Percentiles rank a stretch among this genome's conserved stretches.
These are phyloP conservation scores for Penicillium alfredii DNA, from an alignment of 495 filamentous ascomycete genomes.

Conservation along the genomic window DNA sequence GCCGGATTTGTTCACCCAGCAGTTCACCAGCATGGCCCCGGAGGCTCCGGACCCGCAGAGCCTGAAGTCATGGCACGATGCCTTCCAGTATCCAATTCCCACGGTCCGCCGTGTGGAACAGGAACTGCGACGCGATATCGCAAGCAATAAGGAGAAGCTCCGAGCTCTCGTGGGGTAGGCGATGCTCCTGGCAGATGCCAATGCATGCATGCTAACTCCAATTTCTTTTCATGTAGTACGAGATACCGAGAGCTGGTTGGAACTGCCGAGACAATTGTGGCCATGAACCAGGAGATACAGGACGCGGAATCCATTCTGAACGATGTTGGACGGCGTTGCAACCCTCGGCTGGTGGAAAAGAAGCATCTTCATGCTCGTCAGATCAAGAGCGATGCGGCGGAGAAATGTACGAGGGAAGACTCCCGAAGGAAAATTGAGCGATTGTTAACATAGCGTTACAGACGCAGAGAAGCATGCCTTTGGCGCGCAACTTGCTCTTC, in stretches of 20 bases:
- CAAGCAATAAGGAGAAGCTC: conserved; percentile 80
- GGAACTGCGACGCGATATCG: conserved; percentile 58
- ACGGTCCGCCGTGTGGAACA: conserved; percentile 57
- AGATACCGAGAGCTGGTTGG: conserved; percentile 89
- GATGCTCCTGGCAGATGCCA: too few species aligned
- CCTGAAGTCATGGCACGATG: conserved; percentile 60
- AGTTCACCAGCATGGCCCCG: conserved; percentile 49
- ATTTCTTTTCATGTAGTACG: conserved; percentile 40
- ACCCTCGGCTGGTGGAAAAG: conserved; percentile 61
- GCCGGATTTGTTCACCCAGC: not conserved
- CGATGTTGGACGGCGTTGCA: conserved; percentile 71
- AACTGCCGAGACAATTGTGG: conserved; percentile 86
- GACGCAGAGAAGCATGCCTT: conserved; percentile 50
- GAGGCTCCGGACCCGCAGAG: conserved; percentile 53
- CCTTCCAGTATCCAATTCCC: conserved; percentile 60
- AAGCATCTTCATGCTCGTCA: conserved; percentile 58
- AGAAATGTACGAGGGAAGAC: conserved; percentile 36
- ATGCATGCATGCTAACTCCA: conserved; percentile 7
- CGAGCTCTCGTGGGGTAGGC: conserved; percentile 81
- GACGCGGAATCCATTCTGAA: conserved; percentile 63
- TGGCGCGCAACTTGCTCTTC: conserved; percentile 55
- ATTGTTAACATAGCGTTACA: conserved; percentile 24
- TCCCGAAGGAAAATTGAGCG: conserved; percentile 18
- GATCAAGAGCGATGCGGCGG: conserved; percentile 46
- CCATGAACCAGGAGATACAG: conserved; percentile 76